Percentiles rank a stretch among this genome's conserved stretches.
Conservation (phyloP, 768 basidiomycete species). For the Leucocoprinus sp. region DNA sequence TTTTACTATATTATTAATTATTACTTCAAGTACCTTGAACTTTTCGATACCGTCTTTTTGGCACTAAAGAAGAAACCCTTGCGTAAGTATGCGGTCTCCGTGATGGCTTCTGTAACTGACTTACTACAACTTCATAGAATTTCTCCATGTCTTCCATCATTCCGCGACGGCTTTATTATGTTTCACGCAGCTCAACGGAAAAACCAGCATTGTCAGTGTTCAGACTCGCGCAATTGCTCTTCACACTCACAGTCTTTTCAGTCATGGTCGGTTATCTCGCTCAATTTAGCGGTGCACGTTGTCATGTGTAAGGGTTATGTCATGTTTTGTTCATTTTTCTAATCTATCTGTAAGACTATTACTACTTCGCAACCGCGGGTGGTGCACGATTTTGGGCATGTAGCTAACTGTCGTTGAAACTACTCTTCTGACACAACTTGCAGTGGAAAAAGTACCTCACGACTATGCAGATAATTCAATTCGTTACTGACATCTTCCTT, state of each 20-base stretch:
- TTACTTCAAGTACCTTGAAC: conserved; percentile 96
- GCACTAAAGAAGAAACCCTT: conserved; percentile 97
- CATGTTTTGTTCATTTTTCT: not conserved
- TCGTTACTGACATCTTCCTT: conserved; percentile 81
- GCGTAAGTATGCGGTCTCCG: conserved; percentile 40
- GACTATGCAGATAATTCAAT: conserved; percentile 93
- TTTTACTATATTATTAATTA: conserved; percentile 99
- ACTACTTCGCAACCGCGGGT: conserved; percentile 97
- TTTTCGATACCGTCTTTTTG: conserved; percentile 94
- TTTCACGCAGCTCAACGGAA: conserved; percentile 89
- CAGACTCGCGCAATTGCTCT: not conserved
- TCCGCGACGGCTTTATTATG: conserved; percentile 95
- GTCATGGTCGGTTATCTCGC: conserved; percentile 94
- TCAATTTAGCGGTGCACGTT: conserved; percentile 92
- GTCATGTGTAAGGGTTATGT: conserved; percentile 78
- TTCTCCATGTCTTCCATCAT: conserved; percentile 99
- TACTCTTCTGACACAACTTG: not conserved
- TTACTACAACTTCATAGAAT: conserved; percentile 52
- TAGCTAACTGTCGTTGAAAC: not conserved
- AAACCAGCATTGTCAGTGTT: conserved; percentile 79
- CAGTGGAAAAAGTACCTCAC: conserved; percentile 99
- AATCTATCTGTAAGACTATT: conserved; percentile 64
- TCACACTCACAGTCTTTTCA: conserved; percentile 21
- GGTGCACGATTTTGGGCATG: conserved; percentile 92
- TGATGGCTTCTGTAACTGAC: conserved; percentile 9